These are phyloP conservation scores for Gamarada debralockiae DNA, from an alignment of 495 filamentous ascomycete genomes.

Conservation along the genomic window DNA sequence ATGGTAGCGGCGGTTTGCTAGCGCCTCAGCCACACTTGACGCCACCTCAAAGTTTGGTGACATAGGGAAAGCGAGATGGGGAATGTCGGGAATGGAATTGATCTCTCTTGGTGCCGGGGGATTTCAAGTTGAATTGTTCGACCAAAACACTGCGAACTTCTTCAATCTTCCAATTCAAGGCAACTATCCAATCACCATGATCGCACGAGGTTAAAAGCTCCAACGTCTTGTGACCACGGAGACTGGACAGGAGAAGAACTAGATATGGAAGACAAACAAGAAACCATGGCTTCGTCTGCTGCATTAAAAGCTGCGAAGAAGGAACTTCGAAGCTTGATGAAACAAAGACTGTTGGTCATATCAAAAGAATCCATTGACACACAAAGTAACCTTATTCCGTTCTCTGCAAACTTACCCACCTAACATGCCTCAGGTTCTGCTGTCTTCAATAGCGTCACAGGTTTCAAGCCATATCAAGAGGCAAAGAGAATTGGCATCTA, in stretches of 20 bases:
- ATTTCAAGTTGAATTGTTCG: no score
- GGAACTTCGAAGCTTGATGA: constrained; percentile 67
- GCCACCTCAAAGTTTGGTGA: neutral
- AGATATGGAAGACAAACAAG: neutral
- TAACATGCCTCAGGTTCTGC: constrained; percentile 44
- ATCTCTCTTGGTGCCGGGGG: no score
- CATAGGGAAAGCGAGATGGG: neutral
- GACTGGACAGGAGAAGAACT: no score
- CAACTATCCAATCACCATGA: neutral
- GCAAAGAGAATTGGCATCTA: constrained; percentile 80
- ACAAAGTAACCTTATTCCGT: constrained; percentile 55
- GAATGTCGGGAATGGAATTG: no score
- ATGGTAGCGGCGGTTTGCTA: neutral
- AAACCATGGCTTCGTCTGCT: constrained; percentile 26
- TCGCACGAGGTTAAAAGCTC: neutral
- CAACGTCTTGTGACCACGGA: no score
- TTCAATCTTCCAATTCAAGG: neutral
- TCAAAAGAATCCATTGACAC: constrained; percentile 49
- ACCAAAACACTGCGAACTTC: no score
- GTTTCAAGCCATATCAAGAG: constrained; percentile 50
- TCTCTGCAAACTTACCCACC: neutral
- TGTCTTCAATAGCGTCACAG: constrained; percentile 41
- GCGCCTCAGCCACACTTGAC: neutral
- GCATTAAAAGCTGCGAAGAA: constrained; percentile 63
- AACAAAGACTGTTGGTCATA: constrained; percentile 53